Conservation (phyloP, 257 asterid genomes). For the Echium plantagineum region DNA sequence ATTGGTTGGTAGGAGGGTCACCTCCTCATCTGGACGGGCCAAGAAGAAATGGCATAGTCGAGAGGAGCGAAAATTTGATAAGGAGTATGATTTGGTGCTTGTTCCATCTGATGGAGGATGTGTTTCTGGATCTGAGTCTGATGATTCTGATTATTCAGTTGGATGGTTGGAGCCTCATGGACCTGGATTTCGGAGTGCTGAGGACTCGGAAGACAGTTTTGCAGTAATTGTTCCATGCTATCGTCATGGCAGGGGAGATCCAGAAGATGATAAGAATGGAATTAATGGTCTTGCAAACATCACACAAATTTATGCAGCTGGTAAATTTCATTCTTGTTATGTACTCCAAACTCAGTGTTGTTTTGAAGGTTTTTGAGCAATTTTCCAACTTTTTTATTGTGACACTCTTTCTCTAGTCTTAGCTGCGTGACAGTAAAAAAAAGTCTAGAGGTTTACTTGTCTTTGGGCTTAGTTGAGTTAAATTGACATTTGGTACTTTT, state of each 20-base stretch:
- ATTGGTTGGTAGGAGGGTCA: slow-evolving; percentile 13
- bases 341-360: not conserved
- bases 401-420: not conserved
- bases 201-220: slow-evolving; percentile 30
- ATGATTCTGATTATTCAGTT: slow-evolving; percentile 44
- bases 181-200: slow-evolving; percentile 24
- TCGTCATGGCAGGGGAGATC: slow-evolving; percentile 20
- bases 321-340: slow-evolving; percentile 13
- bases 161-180: slow-evolving; percentile 52
- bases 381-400: not conserved
- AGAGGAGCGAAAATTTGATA: slow-evolving; percentile 33
- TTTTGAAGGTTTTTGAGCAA: not conserved
- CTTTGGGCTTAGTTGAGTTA: not conserved
- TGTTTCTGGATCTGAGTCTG: slow-evolving; percentile 43
- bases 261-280: slow-evolving; percentile 18
- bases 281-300: slow-evolving; percentile 20
- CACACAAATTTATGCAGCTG: slow-evolving; percentile 23
- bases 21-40: slow-evolving; percentile 25
- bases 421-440: not conserved
- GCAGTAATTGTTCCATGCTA: slow-evolving; percentile 47
- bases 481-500: not conserved
- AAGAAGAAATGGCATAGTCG: slow-evolving; percentile 32
- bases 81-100: slow-evolving; percentile 35
- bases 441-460: not conserved
- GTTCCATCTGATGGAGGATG: slow-evolving; percentile 50